Evolutionary conservation across 352 stramenopile species (phyloP), one percentile per base, ranked within the genome.

Genomic region (Phytopythium delawarense): DNA sequence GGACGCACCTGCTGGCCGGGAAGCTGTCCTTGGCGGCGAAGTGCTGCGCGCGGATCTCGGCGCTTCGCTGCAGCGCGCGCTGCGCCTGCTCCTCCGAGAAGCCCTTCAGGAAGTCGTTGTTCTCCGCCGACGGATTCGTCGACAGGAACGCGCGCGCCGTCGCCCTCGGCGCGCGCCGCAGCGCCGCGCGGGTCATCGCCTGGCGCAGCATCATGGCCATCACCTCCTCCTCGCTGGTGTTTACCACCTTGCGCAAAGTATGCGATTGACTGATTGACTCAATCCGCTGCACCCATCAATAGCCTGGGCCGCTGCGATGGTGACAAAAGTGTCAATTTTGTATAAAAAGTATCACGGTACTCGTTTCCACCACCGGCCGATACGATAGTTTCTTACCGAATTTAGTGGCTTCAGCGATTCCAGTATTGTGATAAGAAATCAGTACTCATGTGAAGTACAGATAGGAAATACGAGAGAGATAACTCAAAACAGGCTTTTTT

Each of bases 21-120:
- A 81, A 90, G 45, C 70, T 62, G 39, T 71, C 60, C 23, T 73
- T 72, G 23, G 65, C 59, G 18, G 68, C 73, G 37, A 84, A 57
- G 58, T 92, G 83, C 66, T 84, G 59, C 50, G 79, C 70, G 61
- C 76, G 80, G 67, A 90, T 90, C 61, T 87, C 71, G 30, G 74
- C 71, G 32, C 73, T 64, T 34, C 83, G 83, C 21, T 71, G 59
- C 16, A 88, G 70, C 51, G 79, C 80, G 21, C 70, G 75, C 57
- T 70, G 61, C 9, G 79, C 80, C 64, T 90, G 77, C 21, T 76
- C 71, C 30, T 81, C 66, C 39, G 77, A 73, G 30, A 92, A 70
- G 59, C 70, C 77, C 13, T 75, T 74, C 37, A 87, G 59, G 51
- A 87, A 89, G 4, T 71, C 67, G 57, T 79, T 67, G 61, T 87